A percentile compares a stretch with the other conserved stretches of the same genome.
phyloP scores from a whole-genome alignment of 257 asterid genomes.

The Handroanthus guayacan region DNA sequence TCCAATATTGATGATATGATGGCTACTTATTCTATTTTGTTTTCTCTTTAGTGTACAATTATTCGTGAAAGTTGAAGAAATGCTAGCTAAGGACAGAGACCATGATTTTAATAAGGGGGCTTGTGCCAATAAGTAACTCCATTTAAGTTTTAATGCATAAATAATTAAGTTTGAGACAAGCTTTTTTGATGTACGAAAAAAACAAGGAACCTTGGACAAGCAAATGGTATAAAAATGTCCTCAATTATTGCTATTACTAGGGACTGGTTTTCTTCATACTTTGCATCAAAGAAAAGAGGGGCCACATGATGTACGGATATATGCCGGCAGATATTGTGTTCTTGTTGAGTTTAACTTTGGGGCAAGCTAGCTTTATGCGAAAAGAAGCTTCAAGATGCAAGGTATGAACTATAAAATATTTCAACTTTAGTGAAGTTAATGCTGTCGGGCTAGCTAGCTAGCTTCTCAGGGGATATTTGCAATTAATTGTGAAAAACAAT shows the following conservation, averaged over 20 bases:
- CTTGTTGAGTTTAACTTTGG: neutral
- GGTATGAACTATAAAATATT: neutral
- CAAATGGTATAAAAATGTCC: neutral
- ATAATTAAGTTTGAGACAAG: constrained; percentile 17
- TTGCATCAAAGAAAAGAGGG: neutral
- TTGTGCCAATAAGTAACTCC: constrained; percentile 24
- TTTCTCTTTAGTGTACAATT: constrained; percentile 31
- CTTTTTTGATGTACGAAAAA: neutral
- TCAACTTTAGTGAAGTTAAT: neutral
- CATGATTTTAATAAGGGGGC: constrained; percentile 9
- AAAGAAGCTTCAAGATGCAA: neutral
- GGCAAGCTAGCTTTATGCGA: neutral
- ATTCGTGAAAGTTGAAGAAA: constrained; percentile 9
- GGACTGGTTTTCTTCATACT: neutral
- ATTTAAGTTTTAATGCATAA: constrained; percentile 3
- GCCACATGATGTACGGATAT: constrained; percentile 35
- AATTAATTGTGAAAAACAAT: too few species aligned
- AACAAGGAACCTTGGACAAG: neutral
- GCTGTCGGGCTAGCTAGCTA: neutral
- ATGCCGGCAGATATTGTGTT: neutral
- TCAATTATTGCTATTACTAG: constrained; percentile 29
- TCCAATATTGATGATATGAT: constrained; percentile 18
- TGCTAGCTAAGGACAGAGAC: constrained; percentile 19
- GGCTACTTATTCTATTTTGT: constrained; percentile 25
- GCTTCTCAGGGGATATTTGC: too few species aligned